Base-by-base conservation (phyloP, 1,284 basidiomycete genomes). In the Hypsizygus ulmarius region DNA sequence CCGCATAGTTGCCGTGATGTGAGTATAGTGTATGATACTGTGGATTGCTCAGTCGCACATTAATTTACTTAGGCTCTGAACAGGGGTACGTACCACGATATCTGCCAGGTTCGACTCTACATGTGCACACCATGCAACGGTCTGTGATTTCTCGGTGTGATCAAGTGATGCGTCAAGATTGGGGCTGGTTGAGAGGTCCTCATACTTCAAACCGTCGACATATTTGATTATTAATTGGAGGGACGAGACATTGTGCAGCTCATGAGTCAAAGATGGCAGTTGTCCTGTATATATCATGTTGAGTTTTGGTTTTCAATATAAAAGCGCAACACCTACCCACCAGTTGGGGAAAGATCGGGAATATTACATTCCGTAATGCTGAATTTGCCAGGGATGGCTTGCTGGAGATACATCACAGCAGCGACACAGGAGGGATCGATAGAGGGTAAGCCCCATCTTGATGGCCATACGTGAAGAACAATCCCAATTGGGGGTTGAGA, bases 291-390 rank as follows among this genome's bases (percentile, higher is more conserved):
- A 14, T 6, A 27, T 41, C 14, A 5, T 12, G 21, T 15, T 32
- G 19, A 12, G 36, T 41, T 27, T 37, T 28, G 16, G 16, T 28
- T 33, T 34, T 11, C 11, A 39, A 12, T 16, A 21, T 29, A 29
- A 41, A 42, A 43, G 19, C 16, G 34, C 16, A 41, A 55, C 54
- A 67, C 64, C 52, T 53, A 74, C 79, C 64, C 64, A 84, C 88
- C 88, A 58, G 73, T 81, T n/a, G 87, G 85, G 50, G 87, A 88
- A n/a, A 75, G 53, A 66, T 89, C 86, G 5, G 86, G 82, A 61
- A 87, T 80, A 11, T 75, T 73, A 56, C 78, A 84, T 63, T 83
- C 77, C 33, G 71, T 68, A 27, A 90, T 64, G 12, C 65, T 64
- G 64, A 85, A 90, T 54, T 75, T 69, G 9, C 79, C 82, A 1